A percentile compares a stretch with the other conserved stretches of the same genome.
These are phyloP conservation scores for Gossypium longicalyx DNA, from an alignment of 345 rosid genomes.

Conservation along the genomic window DNA sequence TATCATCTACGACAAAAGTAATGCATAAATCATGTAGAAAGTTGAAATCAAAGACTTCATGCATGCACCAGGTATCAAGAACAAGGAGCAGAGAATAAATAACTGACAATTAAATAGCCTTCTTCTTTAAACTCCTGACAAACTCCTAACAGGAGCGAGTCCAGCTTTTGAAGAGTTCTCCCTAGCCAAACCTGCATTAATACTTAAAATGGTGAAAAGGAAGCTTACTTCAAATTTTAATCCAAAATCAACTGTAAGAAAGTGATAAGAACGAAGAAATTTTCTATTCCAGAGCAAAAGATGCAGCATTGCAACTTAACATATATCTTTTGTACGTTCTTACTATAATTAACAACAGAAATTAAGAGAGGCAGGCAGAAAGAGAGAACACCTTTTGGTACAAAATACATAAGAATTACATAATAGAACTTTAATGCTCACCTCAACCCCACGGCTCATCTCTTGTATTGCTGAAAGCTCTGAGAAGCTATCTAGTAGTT, in stretches of 20 bases:
- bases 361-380: neutral
- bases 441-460: conserved; percentile 98
- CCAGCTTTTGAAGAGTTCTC: conserved; percentile 92
- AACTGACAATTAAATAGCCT: conserved; percentile 76
- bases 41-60: conserved; percentile 9
- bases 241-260: neutral
- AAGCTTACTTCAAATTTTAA: conserved; percentile 17
- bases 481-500: conserved; percentile 81
- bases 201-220: conserved; percentile 24
- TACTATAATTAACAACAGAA: neutral
- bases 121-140: conserved; percentile 94
- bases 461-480: conserved; percentile 84
- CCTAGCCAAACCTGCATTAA: conserved; percentile 87
- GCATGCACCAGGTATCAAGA: neutral
- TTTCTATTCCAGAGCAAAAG: neutral
- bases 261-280: conserved; percentile 9
- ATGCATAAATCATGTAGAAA: conserved; percentile 4
- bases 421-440: conserved; percentile 25
- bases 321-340: neutral
- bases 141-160: conserved; percentile 85
- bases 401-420: neutral
- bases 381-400: neutral
- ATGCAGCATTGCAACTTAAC: neutral
- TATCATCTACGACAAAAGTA: neutral
- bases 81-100: conserved; percentile 18